phyloP scores from a whole-genome alignment of 2,329 filamentous ascomycete species.

The Colletotrichum scovillei region DNA sequence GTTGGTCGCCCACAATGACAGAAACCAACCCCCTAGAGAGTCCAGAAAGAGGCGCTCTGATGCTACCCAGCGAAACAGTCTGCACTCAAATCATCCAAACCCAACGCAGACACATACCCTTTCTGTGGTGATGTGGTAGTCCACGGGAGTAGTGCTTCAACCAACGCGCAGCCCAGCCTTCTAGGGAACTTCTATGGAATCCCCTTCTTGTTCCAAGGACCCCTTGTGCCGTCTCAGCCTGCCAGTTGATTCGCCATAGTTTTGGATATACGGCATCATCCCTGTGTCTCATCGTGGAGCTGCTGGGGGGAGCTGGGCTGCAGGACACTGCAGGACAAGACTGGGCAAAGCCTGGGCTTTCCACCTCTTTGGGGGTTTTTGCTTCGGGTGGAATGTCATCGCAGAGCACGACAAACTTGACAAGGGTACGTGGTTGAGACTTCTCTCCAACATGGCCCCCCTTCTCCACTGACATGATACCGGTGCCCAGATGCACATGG shows the following conservation, averaged over 20 bases:
- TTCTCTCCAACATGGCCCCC: conserved; percentile 8
- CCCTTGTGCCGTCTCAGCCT: conserved; percentile 27
- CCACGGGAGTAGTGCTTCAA: not conserved
- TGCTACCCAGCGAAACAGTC: conserved; percentile 29
- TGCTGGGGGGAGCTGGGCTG: not conserved
- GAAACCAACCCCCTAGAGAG: not conserved
- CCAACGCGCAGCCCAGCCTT: no score
- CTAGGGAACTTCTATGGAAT: not conserved
- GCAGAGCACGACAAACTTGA: not conserved
- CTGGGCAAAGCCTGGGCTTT: no score
- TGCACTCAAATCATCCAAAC: conserved; percentile 9
- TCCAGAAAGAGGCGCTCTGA: conserved; percentile 21
- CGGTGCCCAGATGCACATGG: conserved; percentile 25
- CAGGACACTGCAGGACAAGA: no score
- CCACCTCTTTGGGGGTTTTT: no score
- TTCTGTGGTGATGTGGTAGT: not conserved
- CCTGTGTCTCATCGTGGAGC: conserved; percentile 7
- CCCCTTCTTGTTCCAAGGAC: conserved; percentile 12
- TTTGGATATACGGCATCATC: conserved; percentile 27
- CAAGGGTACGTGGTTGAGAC: conserved; percentile 32
- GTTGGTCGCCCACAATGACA: not conserved
- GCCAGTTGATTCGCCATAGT: conserved; percentile 34
- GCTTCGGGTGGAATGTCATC: no score
- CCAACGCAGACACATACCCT: not conserved
- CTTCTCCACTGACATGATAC: conserved; percentile 34